These are phyloP conservation scores for Polytrichum commune DNA, from an alignment of 225 moss, liverwort and hornwort genomes.

Conservation along the genomic window DNA sequence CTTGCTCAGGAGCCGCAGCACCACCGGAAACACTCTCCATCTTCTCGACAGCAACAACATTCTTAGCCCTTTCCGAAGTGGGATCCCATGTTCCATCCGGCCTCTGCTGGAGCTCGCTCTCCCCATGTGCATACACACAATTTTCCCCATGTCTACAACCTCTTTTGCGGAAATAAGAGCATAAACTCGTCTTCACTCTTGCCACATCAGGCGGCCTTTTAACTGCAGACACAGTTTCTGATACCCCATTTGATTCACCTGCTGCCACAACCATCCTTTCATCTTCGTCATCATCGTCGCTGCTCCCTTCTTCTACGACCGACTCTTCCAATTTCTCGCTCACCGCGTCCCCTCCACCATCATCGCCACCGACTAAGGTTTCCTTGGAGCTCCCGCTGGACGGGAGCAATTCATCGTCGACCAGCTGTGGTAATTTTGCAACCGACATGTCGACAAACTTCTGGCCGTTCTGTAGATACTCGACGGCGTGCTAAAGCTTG, in stretches of 20 bases:
- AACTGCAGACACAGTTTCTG: neutral
- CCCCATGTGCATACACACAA: conserved; percentile 91
- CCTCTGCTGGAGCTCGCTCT: conserved; percentile 77
- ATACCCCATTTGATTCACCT: neutral
- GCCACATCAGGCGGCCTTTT: conserved; percentile 22
- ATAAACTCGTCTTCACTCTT: conserved; percentile 78
- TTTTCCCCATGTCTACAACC: conserved; percentile 76
- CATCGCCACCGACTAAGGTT: neutral
- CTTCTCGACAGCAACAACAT: conserved; percentile 26
- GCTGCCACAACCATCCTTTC: neutral
- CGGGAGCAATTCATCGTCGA: conserved; percentile 7
- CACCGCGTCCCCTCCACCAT: neutral
- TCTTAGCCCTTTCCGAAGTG: conserved; percentile 84
- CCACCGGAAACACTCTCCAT: conserved; percentile 1
- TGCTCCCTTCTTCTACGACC: neutral
- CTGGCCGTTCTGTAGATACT: too few species aligned
- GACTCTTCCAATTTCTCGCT: conserved; percentile 6
- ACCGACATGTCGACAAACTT: neutral
- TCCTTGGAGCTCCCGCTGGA: neutral
- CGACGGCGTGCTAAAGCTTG: too few species aligned
- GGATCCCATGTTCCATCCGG: conserved; percentile 98
- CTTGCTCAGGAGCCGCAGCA: conserved; percentile 16
- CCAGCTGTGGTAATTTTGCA: neutral
- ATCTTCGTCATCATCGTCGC: neutral
- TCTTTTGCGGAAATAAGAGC: conserved; percentile 89